A percentile compares a stretch with the other conserved stretches of the same genome.
These are phyloP conservation scores for Umbelopsis vinacea DNA, from an alignment of 192 early-diverging fungal species.

Conservation along the genomic window DNA sequence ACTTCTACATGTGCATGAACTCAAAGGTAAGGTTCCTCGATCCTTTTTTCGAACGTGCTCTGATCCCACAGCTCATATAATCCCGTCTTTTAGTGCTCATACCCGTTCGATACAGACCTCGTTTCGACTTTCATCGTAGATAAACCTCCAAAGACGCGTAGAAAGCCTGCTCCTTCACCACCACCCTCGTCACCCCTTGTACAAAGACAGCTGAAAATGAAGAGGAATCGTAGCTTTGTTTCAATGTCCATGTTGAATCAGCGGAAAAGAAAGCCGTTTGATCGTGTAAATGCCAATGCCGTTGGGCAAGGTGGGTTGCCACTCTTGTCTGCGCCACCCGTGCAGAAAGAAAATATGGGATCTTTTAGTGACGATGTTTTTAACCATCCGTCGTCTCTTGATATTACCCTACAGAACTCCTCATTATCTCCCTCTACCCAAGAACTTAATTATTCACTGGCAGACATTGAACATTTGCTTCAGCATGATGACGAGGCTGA, in stretches of 20 bases:
- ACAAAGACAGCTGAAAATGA: not conserved
- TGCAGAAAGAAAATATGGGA: constrained; percentile 19
- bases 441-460: constrained; percentile 4
- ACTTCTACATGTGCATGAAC: constrained; percentile 7
- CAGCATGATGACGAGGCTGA: constrained; percentile 7
- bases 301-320: constrained; percentile 24
- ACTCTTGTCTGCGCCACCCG: constrained; percentile 23
- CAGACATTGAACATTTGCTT: constrained; percentile 10
- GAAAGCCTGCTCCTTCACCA: not conserved
- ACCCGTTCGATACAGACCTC: constrained; percentile 3
- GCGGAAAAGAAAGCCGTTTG: constrained; percentile 5
- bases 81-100: not conserved
- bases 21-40: not conserved
- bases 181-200: constrained; percentile 1
- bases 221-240: constrained; percentile 7
- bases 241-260: not conserved
- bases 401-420: constrained; percentile 18
- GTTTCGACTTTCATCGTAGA: constrained; percentile 6
- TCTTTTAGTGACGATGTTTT: constrained; percentile 22
- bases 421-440: not conserved
- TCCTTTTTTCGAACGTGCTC: not conserved
- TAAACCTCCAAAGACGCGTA: constrained; percentile 12
- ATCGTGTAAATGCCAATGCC: constrained; percentile 10
- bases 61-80: too few relatives aligned
- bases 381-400: constrained; percentile 23